phyloP scores from a whole-genome alignment of 2,329 filamentous ascomycete genomes.

The Hypomyces rosellus region DNA sequence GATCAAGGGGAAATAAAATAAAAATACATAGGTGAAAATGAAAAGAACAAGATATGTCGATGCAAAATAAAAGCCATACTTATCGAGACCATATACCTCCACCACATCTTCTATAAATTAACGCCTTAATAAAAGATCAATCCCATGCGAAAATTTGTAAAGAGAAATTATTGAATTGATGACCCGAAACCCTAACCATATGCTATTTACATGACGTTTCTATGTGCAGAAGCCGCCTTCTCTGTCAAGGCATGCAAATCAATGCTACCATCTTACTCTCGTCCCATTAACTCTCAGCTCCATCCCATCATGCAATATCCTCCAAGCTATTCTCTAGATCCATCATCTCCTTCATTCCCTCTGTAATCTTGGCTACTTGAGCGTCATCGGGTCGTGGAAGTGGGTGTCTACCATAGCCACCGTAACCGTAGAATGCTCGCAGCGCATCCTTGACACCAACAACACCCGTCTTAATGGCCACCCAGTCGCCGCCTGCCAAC shows the following conservation, averaged over 20 bases:
- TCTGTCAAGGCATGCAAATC: too few species aligned
- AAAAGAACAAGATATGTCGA: not conserved
- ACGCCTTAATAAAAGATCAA: not conserved
- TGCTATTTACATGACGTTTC: not conserved
- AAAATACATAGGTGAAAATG: not conserved
- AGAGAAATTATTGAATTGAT: too few species aligned
- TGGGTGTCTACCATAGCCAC: slow-evolving; percentile 39
- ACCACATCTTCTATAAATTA: not conserved
- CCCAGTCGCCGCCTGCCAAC: slow-evolving; percentile 65
- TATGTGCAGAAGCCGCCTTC: not conserved
- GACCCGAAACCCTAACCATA: too few species aligned
- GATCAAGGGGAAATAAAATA: not conserved
- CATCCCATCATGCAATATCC: slow-evolving; percentile 3
- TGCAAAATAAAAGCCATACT: not conserved
- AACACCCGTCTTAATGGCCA: slow-evolving; percentile 64
- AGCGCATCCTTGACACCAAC: slow-evolving; percentile 65
- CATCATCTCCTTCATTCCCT: slow-evolving; percentile 17
- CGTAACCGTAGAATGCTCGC: slow-evolving; percentile 62
- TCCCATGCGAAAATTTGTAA: not conserved
- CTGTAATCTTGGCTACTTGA: slow-evolving; percentile 13
- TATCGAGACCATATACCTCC: not conserved
- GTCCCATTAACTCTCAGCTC: not conserved
- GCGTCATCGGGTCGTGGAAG: slow-evolving; percentile 17
- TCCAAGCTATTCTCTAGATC: slow-evolving; percentile 15
- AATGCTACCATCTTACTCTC: not conserved